Evolutionary conservation across 1,139 yeast genomes (phyloP), one percentile per base, ranked within the genome.

Genomic region (Nakaseomyces glabratus): DNA sequence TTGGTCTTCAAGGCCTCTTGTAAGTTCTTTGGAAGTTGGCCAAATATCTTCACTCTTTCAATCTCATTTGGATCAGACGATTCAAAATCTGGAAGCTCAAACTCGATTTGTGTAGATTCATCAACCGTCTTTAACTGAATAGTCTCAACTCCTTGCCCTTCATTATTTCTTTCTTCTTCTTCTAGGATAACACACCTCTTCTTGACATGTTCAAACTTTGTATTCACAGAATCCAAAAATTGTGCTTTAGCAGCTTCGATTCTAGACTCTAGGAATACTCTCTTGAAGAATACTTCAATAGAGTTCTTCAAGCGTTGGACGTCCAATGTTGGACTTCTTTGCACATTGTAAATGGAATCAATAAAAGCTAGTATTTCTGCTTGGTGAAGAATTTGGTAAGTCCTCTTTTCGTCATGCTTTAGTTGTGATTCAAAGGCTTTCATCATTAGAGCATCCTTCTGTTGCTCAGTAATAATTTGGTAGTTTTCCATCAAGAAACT

Each of bases 381-480:
- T 52, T 85, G 93, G 53, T 77, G 82, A 30, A 90, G 77, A 20
- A 79, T 71, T 41, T 73, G 80, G 44, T 68, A 69, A 1, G 88
- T 74, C 10, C 59, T 55, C 4, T 45, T 41, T 0, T 71, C 54
- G 35, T 84, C 68, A 12, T 76, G 79, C 7, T 69, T 73, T 41
- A 88, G 67, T 55, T 86, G 86, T 36, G 69, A 65, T 49, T 90
- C 95, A 57, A 90, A 93, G 0, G 97, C 94, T 17, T 80, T 77
- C 95, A 90, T 88, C 54, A 88, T 66, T 40, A 93, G 71, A 0
- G 95, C 88, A 58, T 93, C 98, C 55, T 88, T 86, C 55, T 90
- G 97, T 41, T 75, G 76, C 46, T 82, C 88, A 3, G 75, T 73
- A 37, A 88, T 74, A 40, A 93, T 82, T 38, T 69, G 65, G 20